These are phyloP conservation scores for Codiaeum variegatum DNA, from an alignment of 441 rosid species.

Conservation along the genomic window DNA sequence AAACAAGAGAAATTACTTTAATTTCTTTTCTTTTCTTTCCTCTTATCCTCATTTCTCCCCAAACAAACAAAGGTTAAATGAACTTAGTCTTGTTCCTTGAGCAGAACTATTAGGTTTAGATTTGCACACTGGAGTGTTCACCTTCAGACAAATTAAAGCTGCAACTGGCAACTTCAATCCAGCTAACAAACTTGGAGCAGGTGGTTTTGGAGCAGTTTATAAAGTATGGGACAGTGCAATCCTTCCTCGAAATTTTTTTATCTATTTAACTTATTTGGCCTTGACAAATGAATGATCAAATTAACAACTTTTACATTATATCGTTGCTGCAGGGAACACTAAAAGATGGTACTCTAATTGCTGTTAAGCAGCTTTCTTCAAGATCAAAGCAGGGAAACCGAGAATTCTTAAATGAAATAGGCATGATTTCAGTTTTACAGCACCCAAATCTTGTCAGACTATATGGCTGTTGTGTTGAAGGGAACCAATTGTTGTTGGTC, in stretches of 20 bases:
- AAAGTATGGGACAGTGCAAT: constrained; percentile 37
- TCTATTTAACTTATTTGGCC: neutral
- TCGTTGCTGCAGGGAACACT: constrained; percentile 43
- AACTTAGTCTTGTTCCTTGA: neutral
- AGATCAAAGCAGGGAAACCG: constrained; percentile 68
- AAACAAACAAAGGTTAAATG: too few relatives aligned
- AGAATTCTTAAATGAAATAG: constrained; percentile 68
- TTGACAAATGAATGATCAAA: neutral
- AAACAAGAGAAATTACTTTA: too few relatives aligned
- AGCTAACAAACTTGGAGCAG: constrained; percentile 75
- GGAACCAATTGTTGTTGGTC: constrained; percentile 44
- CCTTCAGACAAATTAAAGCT: constrained; percentile 54
- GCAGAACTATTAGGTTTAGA: constrained; percentile 26
- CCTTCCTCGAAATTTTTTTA: neutral
- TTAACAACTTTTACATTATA: neutral
- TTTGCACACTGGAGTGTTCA: constrained; percentile 41
- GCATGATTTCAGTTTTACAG: constrained; percentile 55
- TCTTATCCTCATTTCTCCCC: too few relatives aligned
- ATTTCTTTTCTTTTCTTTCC: too few relatives aligned
- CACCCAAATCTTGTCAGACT: constrained; percentile 50
- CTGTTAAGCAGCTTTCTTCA: constrained; percentile 72
- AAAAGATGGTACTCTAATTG: constrained; percentile 53
- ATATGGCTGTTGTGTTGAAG: constrained; percentile 50
- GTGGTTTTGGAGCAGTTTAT: constrained; percentile 80
- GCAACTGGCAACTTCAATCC: constrained; percentile 65